phyloP scores from a whole-genome alignment of 805 yeast species.

The Metschnikowia rubicola region DNA sequence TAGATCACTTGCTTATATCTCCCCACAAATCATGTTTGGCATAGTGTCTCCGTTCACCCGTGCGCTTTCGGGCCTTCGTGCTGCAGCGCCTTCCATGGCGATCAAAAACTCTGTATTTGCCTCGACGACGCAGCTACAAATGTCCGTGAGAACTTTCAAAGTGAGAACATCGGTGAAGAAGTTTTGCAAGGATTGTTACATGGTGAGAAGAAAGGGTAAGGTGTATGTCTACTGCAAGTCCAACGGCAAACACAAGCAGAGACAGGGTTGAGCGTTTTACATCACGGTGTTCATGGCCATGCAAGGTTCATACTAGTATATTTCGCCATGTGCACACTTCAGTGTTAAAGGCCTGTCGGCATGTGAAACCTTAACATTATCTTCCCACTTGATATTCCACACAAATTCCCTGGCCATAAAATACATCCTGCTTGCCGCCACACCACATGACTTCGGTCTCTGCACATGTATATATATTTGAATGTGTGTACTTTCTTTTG shows the following conservation, averaged over 20 bases:
- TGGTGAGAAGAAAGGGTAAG: conserved; percentile 93
- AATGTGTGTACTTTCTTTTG: too few relatives aligned
- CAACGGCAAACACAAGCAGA: conserved; percentile 56
- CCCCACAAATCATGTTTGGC: conserved; percentile 13
- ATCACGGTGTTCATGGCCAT: background rate
- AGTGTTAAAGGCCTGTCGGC: too few relatives aligned
- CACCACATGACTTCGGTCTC: too few relatives aligned
- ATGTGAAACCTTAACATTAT: too few relatives aligned
- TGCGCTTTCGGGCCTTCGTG: conserved; percentile 14
- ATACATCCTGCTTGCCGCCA: too few relatives aligned
- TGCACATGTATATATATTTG: too few relatives aligned
- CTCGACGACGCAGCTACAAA: conserved; percentile 10
- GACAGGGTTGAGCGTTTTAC: conserved; percentile 15
- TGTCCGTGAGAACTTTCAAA: conserved; percentile 64
- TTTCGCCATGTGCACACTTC: too few relatives aligned
- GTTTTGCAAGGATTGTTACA: conserved; percentile 83
- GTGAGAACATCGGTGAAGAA: conserved; percentile 91
- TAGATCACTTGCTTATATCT: too few relatives aligned
- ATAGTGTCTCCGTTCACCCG: conserved; percentile 15
- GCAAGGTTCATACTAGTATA: too few relatives aligned
- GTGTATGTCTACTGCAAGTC: conserved; percentile 91
- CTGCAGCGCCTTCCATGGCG: conserved; percentile 10
- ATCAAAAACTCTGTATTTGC: conserved; percentile 11
- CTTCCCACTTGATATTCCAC: too few relatives aligned
- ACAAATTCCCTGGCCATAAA: too few relatives aligned